These are phyloP conservation scores for Trypanosoma cruzi DNA, from an alignment of 208 protist genomes.

Conservation along the genomic window DNA sequence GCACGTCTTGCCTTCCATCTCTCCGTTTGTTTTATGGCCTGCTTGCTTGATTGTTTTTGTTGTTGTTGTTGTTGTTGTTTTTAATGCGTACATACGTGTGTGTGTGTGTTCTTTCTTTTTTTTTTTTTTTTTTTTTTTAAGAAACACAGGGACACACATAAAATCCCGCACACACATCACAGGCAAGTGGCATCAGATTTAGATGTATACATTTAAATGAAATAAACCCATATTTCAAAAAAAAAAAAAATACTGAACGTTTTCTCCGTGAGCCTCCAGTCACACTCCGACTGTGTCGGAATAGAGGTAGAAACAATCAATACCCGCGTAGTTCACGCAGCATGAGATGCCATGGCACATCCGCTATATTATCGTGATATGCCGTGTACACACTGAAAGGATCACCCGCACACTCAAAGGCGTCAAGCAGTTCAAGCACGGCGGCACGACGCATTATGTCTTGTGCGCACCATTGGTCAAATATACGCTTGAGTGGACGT, in stretches of 20 bases:
- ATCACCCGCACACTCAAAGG: slow-evolving; percentile 26
- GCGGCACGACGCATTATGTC: slow-evolving; percentile 40
- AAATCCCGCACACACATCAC: no score
- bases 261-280: background rate
- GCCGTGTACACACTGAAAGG: slow-evolving; percentile 39
- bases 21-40: no score
- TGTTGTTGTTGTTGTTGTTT: no score
- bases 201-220: background rate
- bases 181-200: no score
- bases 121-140: no score
- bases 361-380: slow-evolving; percentile 48
- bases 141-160: no score
- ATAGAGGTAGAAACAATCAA: slow-evolving; percentile 25
- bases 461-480: slow-evolving; percentile 56
- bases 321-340: slow-evolving; percentile 21
- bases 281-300: background rate
- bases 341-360: slow-evolving; percentile 29
- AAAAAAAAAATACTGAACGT: background rate
- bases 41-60: no score
- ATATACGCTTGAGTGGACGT: slow-evolving; percentile 44
- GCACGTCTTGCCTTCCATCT: no score
- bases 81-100: no score
- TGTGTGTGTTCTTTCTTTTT: no score
- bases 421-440: slow-evolving; percentile 45
- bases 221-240: background rate